These are phyloP conservation scores for Lodderomyces orthopsilosis DNA, from an alignment of 1,139 yeast species.

Conservation along the genomic window DNA sequence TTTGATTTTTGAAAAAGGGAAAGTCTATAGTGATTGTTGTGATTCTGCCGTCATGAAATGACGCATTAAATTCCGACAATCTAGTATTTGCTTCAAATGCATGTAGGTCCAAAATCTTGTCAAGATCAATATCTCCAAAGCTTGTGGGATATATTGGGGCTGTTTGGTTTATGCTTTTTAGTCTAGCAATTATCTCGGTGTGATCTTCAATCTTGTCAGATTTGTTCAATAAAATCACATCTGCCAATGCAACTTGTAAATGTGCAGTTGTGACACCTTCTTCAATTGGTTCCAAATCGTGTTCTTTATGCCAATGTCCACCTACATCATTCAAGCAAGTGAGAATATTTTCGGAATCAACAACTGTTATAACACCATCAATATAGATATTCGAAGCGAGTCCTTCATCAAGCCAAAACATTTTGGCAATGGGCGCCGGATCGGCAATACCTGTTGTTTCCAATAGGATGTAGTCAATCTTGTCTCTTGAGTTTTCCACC, in stretches of 20 bases:
- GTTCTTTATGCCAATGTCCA: constrained; percentile 51
- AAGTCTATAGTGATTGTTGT: constrained; percentile 60
- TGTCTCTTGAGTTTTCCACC: constrained; percentile 66
- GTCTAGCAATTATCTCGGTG: constrained; percentile 28
- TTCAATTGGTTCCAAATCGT: constrained; percentile 26
- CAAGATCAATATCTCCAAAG: constrained; percentile 65
- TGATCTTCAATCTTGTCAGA: constrained; percentile 46
- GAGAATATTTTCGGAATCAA: constrained; percentile 72
- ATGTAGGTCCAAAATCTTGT: constrained; percentile 68
- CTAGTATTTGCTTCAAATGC: constrained; percentile 60
- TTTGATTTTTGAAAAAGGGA: constrained; percentile 33
- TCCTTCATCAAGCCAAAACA: constrained; percentile 97
- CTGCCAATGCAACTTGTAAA: constrained; percentile 88
- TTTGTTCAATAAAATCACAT: constrained; percentile 74
- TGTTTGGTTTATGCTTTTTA: constrained; percentile 60
- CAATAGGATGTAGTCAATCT: constrained; percentile 81
- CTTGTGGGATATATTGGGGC: constrained; percentile 68
- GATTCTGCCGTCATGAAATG: constrained; percentile 53
- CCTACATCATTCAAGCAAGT: constrained; percentile 70
- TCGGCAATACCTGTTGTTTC: constrained; percentile 99
- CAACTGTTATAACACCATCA: constrained; percentile 91
- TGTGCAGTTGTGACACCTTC: constrained; percentile 79
- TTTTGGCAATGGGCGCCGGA: constrained; percentile 92
- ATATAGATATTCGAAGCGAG: constrained; percentile 78
- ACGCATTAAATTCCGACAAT: constrained; percentile 22